Evolutionary conservation across 257 asterid genomes (phyloP), one percentile per base, ranked within the genome.

Genomic region (Solanum pimpinellifolium): DNA sequence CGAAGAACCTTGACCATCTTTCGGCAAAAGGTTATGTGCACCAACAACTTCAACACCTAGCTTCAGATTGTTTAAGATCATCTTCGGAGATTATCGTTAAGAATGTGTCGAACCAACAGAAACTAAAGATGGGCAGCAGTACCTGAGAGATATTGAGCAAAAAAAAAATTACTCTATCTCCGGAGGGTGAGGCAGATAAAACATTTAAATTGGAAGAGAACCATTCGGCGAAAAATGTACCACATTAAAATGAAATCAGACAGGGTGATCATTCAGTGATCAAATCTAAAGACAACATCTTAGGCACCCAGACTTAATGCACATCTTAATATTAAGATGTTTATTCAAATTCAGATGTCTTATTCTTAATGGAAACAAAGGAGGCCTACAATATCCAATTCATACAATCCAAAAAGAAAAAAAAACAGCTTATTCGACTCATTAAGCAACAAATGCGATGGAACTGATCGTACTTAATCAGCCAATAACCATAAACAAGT

Each of bases 1-100:
- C 31, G 98, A 95, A 9, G 99, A 96, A 81, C 99, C 99, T 85
- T 95, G 96, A 6, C 99, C 98, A 39, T 96, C 98, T 90, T 96
- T 96, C 9, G 99, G 94, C 77, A 96, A 87, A 87, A 96, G 99
- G 88, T 93, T 94, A 72, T 95, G 98, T 47, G 99, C 98, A 39
- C 95, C 89, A 31, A 95, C 88, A 33, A 96, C 92, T 21, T 96
- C 98, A 9, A 95, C 98, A 15, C 98, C 98, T 5, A 96, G 92
- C 94, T 96, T 96, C 82, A 95, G 89, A 91, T 90, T 93, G 85
- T 92, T 91, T 49, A 93, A 42, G 86, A 93, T 85, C 98, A 93
- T 94, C 41, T 73, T 72, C 16, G 41, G 46, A 49, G 23, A 47
- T 13, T 84, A 83, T 70, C 87, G 86, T 87, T 87, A 78, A 35